Conservation (phyloP, 2,329 filamentous ascomycete genomes). For the Botryotinia calthae region DNA sequence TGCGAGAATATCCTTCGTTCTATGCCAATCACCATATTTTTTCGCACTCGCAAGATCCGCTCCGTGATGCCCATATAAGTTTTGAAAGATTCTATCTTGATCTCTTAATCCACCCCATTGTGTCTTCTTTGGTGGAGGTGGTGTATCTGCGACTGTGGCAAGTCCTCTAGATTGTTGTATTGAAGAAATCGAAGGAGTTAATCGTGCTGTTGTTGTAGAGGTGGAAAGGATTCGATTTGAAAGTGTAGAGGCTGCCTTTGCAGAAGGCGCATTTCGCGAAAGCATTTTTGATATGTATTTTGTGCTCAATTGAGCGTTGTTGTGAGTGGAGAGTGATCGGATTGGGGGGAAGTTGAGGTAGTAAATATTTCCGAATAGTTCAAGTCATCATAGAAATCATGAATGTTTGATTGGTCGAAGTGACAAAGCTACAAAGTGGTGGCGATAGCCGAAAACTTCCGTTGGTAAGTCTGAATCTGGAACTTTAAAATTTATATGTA, state of each 20-base stretch:
- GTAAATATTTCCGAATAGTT: constrained; percentile 21
- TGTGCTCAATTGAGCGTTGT: constrained; percentile 39
- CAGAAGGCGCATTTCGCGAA: constrained; percentile 40
- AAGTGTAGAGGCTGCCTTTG: constrained; percentile 36
- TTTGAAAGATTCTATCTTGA: constrained; percentile 98
- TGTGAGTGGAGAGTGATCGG: constrained; percentile 16
- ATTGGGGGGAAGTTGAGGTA: constrained; percentile 25
- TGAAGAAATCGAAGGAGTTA: constrained; percentile 43
- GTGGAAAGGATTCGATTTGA: constrained; percentile 36
- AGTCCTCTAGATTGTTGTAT: constrained; percentile 64
- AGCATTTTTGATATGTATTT: constrained; percentile 37
- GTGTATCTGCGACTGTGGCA: constrained; percentile 74
- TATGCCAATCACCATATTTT: constrained; percentile 99
- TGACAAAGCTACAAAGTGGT: constrained; percentile 15
- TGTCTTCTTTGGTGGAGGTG: constrained; percentile 62
- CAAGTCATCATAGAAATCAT: constrained; percentile 30
- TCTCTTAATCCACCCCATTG: constrained; percentile 86
- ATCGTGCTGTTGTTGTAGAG: constrained; percentile 32
- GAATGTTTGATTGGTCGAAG: constrained; percentile 20
- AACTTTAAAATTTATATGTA: not conserved
- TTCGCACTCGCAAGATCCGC: constrained; percentile 89
- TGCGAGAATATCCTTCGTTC: constrained; percentile 95
- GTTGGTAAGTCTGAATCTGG: constrained; percentile 11
- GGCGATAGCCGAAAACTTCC: constrained; percentile 22
- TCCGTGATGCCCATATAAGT: constrained; percentile 91